Evolutionary conservation across 177 flowering plant genomes (phyloP).

Genomic region (Vitis hybrid): DNA sequence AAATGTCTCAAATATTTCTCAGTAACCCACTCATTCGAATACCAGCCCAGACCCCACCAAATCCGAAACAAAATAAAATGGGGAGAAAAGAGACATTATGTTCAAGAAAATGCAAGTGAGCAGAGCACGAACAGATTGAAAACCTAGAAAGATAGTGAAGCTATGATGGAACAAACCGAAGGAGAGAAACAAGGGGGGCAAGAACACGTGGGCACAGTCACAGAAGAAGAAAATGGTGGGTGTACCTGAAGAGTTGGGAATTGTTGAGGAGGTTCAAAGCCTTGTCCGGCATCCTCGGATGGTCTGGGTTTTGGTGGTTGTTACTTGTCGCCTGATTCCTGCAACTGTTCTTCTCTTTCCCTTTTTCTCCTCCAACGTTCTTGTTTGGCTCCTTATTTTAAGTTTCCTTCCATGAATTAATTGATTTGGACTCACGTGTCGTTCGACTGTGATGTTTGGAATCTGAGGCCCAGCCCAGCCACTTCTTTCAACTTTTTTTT

Average conservation of each 20-base stretch:
- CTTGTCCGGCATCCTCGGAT: constrained; percentile 22
- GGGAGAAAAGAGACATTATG: no score
- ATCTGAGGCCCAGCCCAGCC: no score
- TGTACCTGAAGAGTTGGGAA: constrained; percentile 25
- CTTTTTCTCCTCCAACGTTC: no score
- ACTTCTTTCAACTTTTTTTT: no score
- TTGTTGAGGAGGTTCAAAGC: constrained; percentile 19
- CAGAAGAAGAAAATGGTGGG: not conserved
- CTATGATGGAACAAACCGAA: not conserved
- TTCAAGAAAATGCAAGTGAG: no score
- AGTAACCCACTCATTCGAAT: not conserved
- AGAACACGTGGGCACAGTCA: constrained; percentile 17
- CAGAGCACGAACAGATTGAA: no score
- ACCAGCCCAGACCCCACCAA: not conserved
- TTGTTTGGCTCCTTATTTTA: no score
- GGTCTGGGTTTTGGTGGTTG: not conserved
- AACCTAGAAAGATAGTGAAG: not conserved
- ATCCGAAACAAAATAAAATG: not conserved
- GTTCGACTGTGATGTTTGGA: no score
- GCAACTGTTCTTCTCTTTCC: no score
- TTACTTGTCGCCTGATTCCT: not conserved
- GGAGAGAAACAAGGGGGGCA: constrained; percentile 5
- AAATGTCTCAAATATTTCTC: no score
- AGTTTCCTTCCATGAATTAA: no score
- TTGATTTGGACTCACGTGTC: no score